Conservation (phyloP, 768 basidiomycete genomes). For the Lactarius pseudohatsudake region DNA sequence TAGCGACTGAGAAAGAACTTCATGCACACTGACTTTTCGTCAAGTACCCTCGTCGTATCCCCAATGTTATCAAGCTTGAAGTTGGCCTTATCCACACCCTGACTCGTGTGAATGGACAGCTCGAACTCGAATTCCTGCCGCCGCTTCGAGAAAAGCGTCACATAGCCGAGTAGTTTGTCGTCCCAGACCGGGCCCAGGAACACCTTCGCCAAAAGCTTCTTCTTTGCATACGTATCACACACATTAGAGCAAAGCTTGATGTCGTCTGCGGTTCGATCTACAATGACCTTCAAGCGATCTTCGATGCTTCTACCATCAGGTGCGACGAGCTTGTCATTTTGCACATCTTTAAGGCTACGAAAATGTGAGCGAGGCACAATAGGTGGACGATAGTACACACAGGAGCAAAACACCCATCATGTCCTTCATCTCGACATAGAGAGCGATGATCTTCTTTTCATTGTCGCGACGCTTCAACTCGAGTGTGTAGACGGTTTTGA, state of each 20-base stretch:
- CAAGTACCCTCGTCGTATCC: conserved; percentile 19
- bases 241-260: conserved; percentile 37
- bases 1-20: background rate
- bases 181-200: conserved; percentile 36
- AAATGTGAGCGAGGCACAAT: background rate
- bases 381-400: background rate
- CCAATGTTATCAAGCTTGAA: conserved; percentile 22
- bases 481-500: conserved; percentile 48
- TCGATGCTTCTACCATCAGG: conserved; percentile 38
- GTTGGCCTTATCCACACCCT: conserved; percentile 20
- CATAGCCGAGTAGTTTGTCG: conserved; percentile 31
- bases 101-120: conserved; percentile 34
- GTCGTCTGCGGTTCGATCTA: conserved; percentile 33
- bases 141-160: conserved; percentile 31
- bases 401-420: conserved; percentile 39
- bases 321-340: conserved; percentile 34
- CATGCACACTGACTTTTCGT: conserved; percentile 24
- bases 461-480: conserved; percentile 52
- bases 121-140: conserved; percentile 35
- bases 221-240: conserved; percentile 38
- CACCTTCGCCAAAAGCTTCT: conserved; percentile 34
- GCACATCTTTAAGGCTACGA: conserved; percentile 36
- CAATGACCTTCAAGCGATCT: conserved; percentile 37
- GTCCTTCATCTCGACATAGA: conserved; percentile 52
- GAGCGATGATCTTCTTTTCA: conserved; percentile 46